Percentiles rank a stretch among this genome's conserved stretches.
phyloP scores from a whole-genome alignment of 2,329 filamentous ascomycete species.

The Anisogramma anomala region DNA sequence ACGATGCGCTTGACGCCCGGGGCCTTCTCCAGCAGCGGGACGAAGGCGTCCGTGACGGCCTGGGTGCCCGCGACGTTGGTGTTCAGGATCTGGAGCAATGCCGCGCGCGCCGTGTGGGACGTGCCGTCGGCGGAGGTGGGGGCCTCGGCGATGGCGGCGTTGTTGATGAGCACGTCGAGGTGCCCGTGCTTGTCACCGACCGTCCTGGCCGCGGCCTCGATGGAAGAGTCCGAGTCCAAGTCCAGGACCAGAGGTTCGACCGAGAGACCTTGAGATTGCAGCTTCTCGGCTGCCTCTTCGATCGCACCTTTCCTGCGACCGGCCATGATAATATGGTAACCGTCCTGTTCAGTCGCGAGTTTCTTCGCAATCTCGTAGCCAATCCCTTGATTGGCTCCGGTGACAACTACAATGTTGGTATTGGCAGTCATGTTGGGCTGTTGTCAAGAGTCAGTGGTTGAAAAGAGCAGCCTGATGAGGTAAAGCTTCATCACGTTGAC shows the following conservation, averaged over 20 bases:
- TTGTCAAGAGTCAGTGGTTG: no score
- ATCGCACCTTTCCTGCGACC: slow-evolving; percentile 26
- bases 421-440: slow-evolving; percentile 5
- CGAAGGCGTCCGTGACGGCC: slow-evolving; percentile 21
- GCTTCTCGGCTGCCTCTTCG: slow-evolving; percentile 23
- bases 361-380: slow-evolving; percentile 31
- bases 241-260: slow-evolving; percentile 31
- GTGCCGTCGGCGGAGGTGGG: slow-evolving; percentile 8
- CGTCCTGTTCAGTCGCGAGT: slow-evolving; percentile 24
- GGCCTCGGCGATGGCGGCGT: slow-evolving; percentile 18
- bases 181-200: slow-evolving; percentile 23
- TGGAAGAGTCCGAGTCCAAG: slow-evolving; percentile 29
- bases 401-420: slow-evolving; percentile 22
- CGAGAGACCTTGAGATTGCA: slow-evolving; percentile 19
- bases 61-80: slow-evolving; percentile 23
- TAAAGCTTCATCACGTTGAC: no score
- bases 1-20: slow-evolving; percentile 17
- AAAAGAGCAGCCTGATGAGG: no score
- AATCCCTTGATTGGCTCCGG: slow-evolving; percentile 32
- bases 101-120: slow-evolving; percentile 13
- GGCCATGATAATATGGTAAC: slow-evolving; percentile 29
- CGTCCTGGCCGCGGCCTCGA: slow-evolving; percentile 24
- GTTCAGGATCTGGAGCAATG: slow-evolving; percentile 19
- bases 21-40: slow-evolving; percentile 24
- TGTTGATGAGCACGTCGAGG: slow-evolving; percentile 25